Conservation (phyloP, 1,139 yeast genomes). For the Suhomyces bribrorum region DNA sequence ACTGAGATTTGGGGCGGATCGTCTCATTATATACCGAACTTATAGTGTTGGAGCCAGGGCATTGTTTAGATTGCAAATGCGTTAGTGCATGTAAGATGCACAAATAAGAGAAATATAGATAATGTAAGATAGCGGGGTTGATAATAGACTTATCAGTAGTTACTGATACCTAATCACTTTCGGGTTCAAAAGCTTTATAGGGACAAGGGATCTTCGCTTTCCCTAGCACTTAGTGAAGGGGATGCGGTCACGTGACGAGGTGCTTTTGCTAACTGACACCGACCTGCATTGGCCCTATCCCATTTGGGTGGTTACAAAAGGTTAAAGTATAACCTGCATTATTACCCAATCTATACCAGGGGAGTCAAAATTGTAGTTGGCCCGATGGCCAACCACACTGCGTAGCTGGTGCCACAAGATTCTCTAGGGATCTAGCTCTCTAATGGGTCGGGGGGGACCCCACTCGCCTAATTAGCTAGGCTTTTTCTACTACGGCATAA, state of each 20-base stretch:
- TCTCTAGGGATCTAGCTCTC: no score
- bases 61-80: background rate
- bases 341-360: no score
- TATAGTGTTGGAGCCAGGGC: background rate
- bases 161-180: background rate
- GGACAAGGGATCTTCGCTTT: background rate
- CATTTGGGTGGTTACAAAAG: no score
- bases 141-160: background rate
- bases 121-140: conserved; percentile 5
- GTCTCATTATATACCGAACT: background rate
- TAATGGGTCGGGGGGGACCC: no score
- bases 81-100: no score
- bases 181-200: conserved; percentile 3
- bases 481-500: background rate
- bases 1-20: background rate
- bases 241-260: background rate
- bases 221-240: background rate
- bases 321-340: no score
- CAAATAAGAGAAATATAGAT: no score
- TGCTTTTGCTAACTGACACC: conserved; percentile 1
- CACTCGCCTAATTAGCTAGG: no score
- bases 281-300: background rate
- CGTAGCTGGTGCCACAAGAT: no score
- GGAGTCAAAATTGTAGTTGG: no score
- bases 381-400: no score